These are phyloP conservation scores for Diutina rugosa DNA, from an alignment of 1,139 yeast genomes.

Conservation along the genomic window DNA sequence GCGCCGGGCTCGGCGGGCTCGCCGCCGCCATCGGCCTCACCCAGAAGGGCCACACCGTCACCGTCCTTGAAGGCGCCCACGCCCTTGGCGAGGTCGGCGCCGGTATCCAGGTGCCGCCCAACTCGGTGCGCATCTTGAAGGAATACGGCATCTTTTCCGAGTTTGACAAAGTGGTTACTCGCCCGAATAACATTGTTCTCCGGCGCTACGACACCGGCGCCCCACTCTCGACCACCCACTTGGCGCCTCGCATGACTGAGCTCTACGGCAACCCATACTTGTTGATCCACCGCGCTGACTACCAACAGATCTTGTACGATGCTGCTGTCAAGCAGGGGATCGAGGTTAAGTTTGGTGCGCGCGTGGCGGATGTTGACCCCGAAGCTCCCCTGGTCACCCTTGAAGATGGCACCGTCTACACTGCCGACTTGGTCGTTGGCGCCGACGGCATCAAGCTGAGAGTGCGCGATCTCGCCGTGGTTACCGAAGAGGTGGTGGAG, in stretches of 20 bases:
- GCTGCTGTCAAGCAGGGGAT: slow-evolving; percentile 14
- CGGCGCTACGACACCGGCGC: neutral
- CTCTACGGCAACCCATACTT: slow-evolving; percentile 12
- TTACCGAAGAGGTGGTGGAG: slow-evolving; percentile 3
- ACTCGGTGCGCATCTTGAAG: slow-evolving; percentile 11
- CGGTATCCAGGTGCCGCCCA: slow-evolving; percentile 25
- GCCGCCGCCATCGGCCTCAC: slow-evolving; percentile 20
- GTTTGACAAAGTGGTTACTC: neutral
- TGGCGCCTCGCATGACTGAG: slow-evolving; percentile 11
- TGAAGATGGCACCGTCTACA: slow-evolving; percentile 10
- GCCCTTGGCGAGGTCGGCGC: slow-evolving; percentile 28
- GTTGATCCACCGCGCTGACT: slow-evolving; percentile 18
- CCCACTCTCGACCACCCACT: slow-evolving; percentile 3
- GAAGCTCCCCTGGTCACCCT: slow-evolving; percentile 11
- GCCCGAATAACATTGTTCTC: neutral
- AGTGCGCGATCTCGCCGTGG: slow-evolving; percentile 8
- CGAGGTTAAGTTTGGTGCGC: slow-evolving; percentile 9
- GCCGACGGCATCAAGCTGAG: slow-evolving; percentile 24
- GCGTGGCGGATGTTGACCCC: slow-evolving; percentile 13
- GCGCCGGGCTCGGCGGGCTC: slow-evolving; percentile 28
- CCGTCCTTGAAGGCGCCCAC: slow-evolving; percentile 17
- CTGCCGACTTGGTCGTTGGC: slow-evolving; percentile 21
- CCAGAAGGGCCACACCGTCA: slow-evolving; percentile 19
- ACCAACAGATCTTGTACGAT: slow-evolving; percentile 13
- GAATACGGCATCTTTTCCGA: neutral